A percentile compares a stretch with the other conserved stretches of the same genome.
These are phyloP conservation scores for Termitomyces sp. DNA, from an alignment of 768 basidiomycete species.

Conservation along the genomic window DNA sequence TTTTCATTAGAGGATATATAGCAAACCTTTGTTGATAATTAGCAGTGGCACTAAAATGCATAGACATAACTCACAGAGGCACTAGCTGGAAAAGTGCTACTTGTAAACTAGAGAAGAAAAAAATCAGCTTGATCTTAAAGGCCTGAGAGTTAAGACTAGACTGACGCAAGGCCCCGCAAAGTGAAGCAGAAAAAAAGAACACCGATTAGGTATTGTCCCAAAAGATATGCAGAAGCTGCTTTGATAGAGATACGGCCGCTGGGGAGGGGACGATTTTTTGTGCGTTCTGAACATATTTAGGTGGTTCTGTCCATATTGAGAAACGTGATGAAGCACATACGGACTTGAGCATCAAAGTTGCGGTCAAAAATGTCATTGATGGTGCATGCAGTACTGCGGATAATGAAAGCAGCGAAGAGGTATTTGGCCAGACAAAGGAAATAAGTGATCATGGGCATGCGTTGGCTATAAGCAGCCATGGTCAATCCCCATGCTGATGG, in stretches of 20 bases:
- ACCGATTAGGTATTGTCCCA: constrained; percentile 38
- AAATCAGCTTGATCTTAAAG: background rate
- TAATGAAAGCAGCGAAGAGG: constrained; percentile 35
- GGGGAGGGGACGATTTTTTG: constrained; percentile 41
- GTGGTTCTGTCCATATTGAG: too few relatives aligned
- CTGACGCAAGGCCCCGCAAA: constrained; percentile 18
- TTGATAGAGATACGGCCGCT: constrained; percentile 44
- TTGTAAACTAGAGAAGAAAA: background rate
- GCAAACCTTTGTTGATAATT: constrained; percentile 29
- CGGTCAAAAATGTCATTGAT: constrained; percentile 54
- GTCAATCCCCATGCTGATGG: constrained; percentile 1
- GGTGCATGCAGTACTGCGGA: constrained; percentile 48
- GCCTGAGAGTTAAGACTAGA: background rate
- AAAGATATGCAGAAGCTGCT: constrained; percentile 37
- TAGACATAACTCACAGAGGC: constrained; percentile 1
- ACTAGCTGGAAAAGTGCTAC: constrained; percentile 5
- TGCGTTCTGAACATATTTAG: constrained; percentile 35
- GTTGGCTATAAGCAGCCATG: constrained; percentile 1
- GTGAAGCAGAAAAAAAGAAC: constrained; percentile 33
- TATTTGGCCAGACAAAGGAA: constrained; percentile 25
- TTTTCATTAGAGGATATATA: constrained; percentile 51
- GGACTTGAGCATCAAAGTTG: constrained; percentile 47
- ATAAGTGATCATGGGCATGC: background rate
- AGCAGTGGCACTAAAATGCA: constrained; percentile 28
- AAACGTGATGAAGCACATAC: constrained; percentile 21